A percentile compares a stretch with the other conserved stretches of the same genome.
phyloP scores from a whole-genome alignment of 345 rosid species.

The Ceriops tagal region DNA sequence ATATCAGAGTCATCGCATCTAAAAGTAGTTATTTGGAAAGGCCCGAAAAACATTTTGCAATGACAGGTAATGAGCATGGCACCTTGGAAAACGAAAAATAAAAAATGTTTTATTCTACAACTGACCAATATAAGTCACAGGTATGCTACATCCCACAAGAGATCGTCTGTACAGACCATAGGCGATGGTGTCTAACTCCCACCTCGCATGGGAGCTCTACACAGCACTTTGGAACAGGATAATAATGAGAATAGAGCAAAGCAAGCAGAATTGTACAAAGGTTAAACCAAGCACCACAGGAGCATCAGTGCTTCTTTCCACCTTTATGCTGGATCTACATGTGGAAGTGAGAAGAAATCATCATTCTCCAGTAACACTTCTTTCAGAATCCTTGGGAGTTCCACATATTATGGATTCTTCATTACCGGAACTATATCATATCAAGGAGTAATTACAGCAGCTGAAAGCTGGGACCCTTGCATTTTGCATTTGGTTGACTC shows the following conservation, averaged over 20 bases:
- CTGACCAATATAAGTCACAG: conserved; percentile 6
- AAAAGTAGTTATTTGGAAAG: too few relatives aligned
- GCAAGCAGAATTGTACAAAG: conserved; percentile 11
- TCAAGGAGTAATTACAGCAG: conserved; percentile 14
- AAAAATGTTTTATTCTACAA: neutral
- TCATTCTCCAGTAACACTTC: neutral
- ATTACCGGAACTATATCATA: conserved; percentile 1
- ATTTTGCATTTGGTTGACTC: conserved; percentile 12
- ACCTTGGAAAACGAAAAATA: neutral
- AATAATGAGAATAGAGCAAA: conserved; percentile 12
- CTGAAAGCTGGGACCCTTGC: conserved; percentile 15
- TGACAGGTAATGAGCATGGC: neutral
- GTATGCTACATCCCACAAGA: conserved; percentile 1
- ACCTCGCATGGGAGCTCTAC: neutral
- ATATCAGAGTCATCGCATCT: too few relatives aligned
- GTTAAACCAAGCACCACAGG: neutral
- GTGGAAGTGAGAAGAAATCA: neutral
- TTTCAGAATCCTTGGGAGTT: neutral
- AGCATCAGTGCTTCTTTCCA: neutral
- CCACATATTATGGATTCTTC: neutral
- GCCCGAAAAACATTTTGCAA: neutral
- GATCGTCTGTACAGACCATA: conserved; percentile 11
- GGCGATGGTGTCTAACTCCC: neutral
- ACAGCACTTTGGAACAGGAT: neutral
- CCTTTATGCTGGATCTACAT: neutral